phyloP scores from a whole-genome alignment of 495 filamentous ascomycete genomes.

The Penicillium antarcticum region DNA sequence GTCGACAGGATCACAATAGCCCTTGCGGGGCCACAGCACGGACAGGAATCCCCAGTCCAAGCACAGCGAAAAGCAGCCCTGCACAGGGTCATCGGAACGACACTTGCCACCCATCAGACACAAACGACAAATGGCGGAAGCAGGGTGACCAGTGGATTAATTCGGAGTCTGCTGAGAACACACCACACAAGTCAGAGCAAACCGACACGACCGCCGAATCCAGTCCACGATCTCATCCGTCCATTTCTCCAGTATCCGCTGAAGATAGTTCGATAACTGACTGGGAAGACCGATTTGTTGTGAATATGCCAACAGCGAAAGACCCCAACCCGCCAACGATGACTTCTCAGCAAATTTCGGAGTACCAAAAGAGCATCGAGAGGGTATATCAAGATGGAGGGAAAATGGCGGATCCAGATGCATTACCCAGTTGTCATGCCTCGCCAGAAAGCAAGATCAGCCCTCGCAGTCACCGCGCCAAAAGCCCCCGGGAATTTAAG shows the following conservation, averaged over 20 bases:
- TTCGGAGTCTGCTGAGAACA: conserved; percentile 14
- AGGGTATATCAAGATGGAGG: conserved; percentile 27
- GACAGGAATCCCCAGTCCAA: conserved; percentile 30
- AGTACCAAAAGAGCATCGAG: conserved; percentile 42
- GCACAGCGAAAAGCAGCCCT: conserved; percentile 9
- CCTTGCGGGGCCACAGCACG: conserved; percentile 22
- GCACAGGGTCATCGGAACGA: conserved; percentile 5
- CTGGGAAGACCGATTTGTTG: conserved; percentile 46
- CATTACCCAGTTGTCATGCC: conserved; percentile 27
- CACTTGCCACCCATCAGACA: conserved; percentile 4
- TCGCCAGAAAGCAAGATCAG: conserved; percentile 23
- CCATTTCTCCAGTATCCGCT: conserved; percentile 34
- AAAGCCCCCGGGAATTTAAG: conserved; percentile 7
- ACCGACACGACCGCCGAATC: conserved; percentile 26
- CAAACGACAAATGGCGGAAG: conserved; percentile 21
- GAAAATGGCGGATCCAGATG: conserved; percentile 30
- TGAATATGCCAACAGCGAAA: conserved; percentile 45
- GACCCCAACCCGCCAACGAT: conserved; percentile 43
- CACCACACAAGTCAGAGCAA: conserved; percentile 14
- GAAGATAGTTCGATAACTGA: conserved; percentile 32
- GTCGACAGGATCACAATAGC: conserved; percentile 16
- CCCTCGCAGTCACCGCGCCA: background rate
- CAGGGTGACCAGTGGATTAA: conserved; percentile 25
- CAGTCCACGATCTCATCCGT: conserved; percentile 28
- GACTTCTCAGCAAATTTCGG: conserved; percentile 35